These are phyloP conservation scores for Cladosporium sp. DNA, from an alignment of 2,329 filamentous ascomycete species.

Conservation along the genomic window DNA sequence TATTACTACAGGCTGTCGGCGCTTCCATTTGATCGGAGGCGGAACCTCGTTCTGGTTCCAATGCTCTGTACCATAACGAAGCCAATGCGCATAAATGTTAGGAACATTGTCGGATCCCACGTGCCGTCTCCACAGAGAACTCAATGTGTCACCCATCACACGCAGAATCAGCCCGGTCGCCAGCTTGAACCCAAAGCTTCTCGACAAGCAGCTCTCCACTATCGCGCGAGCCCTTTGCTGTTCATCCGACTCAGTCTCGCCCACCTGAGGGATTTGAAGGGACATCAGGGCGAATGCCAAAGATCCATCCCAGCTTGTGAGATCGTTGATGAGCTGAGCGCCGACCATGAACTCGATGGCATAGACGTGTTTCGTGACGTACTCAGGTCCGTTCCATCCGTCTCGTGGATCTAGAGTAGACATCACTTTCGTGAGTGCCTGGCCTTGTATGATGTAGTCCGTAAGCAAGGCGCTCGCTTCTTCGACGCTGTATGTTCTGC, in stretches of 20 bases:
- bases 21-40: background rate
- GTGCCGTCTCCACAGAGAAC: background rate
- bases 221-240: constrained; percentile 53
- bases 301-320: constrained; percentile 54
- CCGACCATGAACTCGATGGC: constrained; percentile 53
- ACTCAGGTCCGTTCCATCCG: constrained; percentile 42
- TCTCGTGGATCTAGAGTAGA: background rate
- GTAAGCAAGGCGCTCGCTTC: background rate
- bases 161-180: constrained; percentile 55
- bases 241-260: constrained; percentile 31
- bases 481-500: background rate
- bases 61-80: background rate
- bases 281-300: constrained; percentile 55
- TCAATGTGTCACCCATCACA: background rate
- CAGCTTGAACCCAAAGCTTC: constrained; percentile 58
- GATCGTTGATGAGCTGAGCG: constrained; percentile 55
- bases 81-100: background rate
- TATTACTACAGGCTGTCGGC: background rate
- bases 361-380: constrained; percentile 51
- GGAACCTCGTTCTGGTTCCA: background rate
- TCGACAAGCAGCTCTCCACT: constrained; percentile 52
- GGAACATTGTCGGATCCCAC: background rate
- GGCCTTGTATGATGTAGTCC: background rate
- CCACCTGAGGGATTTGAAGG: constrained; percentile 25
- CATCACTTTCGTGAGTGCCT: background rate